A percentile compares a stretch with the other conserved stretches of the same genome.
Conservation (phyloP, 768 basidiomycete species). For the Galerina marginata region DNA sequence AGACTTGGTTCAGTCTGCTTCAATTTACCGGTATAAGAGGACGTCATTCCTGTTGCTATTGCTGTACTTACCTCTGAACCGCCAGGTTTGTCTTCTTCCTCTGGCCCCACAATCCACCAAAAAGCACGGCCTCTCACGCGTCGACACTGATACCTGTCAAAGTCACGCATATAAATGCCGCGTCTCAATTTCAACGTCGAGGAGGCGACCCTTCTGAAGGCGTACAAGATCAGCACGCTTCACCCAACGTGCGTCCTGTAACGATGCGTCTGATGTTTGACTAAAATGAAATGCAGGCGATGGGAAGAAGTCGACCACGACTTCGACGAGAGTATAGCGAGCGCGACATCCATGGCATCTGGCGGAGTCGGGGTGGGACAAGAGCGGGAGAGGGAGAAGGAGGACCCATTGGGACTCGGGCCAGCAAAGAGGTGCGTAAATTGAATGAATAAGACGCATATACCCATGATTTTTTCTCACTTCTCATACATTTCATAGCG, state of each 20-base stretch:
- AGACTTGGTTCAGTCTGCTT: no score
- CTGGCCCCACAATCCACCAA: no score
- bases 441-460: background rate
- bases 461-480: background rate
- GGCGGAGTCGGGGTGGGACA: conserved; percentile 30
- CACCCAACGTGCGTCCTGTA: conserved; percentile 63
- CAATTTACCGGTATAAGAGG: no score
- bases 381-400: conserved; percentile 61
- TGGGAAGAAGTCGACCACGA: conserved; percentile 84
- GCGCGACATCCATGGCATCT: conserved; percentile 33
- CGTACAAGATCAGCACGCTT: conserved; percentile 81
- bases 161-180: conserved; percentile 43
- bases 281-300: conserved; percentile 47
- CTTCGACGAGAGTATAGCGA: conserved; percentile 71
- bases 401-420: conserved; percentile 73
- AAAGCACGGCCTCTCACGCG: no score
- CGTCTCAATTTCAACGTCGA: conserved; percentile 73
- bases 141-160: no score
- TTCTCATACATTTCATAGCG: conserved; percentile 37
- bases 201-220: conserved; percentile 81
- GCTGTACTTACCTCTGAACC: no score
- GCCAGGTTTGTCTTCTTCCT: no score
- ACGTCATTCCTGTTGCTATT: no score
- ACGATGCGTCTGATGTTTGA: background rate
- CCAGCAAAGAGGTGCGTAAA: conserved; percentile 39